These are phyloP conservation scores for Epichloe baconii DNA, from an alignment of 2,329 filamentous ascomycete species.

Conservation along the genomic window DNA sequence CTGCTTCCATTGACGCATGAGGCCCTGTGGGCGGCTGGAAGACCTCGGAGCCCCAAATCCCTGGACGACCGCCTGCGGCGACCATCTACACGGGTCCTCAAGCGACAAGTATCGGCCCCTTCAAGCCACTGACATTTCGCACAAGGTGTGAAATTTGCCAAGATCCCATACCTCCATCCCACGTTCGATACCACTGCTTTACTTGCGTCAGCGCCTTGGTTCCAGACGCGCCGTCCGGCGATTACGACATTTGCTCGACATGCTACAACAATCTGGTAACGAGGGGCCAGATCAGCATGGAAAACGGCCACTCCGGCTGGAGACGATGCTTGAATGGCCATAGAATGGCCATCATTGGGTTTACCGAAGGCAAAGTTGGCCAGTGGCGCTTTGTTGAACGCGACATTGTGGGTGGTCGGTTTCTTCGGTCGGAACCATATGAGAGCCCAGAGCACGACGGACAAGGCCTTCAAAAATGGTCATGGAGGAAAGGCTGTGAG, in stretches of 20 bases:
- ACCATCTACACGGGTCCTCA: slow-evolving; percentile 34
- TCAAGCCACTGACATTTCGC: slow-evolving; percentile 57
- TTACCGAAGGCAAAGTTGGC: slow-evolving; percentile 54
- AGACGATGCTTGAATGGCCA: slow-evolving; percentile 68
- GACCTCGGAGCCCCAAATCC: slow-evolving; percentile 30
- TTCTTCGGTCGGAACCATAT: slow-evolving; percentile 47
- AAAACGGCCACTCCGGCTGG: slow-evolving; percentile 75
- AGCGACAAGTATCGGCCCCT: slow-evolving; percentile 36
- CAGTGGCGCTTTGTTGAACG: slow-evolving; percentile 54
- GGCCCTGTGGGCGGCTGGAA: slow-evolving; percentile 19
- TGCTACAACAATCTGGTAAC: slow-evolving; percentile 62
- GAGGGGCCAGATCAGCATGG: slow-evolving; percentile 50
- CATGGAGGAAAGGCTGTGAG: slow-evolving; percentile 32
- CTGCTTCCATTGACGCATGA: slow-evolving; percentile 63
- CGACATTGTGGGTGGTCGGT: slow-evolving; percentile 66
- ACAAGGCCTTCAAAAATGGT: slow-evolving; percentile 34
- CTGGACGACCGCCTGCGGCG: slow-evolving; percentile 33
- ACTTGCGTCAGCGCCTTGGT: slow-evolving; percentile 46
- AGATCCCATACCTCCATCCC: slow-evolving; percentile 54
- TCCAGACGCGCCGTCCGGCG: slow-evolving; percentile 42
- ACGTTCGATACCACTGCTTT: slow-evolving; percentile 68
- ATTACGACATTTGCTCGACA: slow-evolving; percentile 71
- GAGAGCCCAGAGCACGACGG: slow-evolving; percentile 19
- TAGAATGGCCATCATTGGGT: slow-evolving; percentile 71
- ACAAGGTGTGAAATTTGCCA: slow-evolving; percentile 71